Evolutionary conservation across 805 yeast species (phyloP), one percentile per base, ranked within the genome.

Genomic region (Wickerhamomyces bovis): DNA sequence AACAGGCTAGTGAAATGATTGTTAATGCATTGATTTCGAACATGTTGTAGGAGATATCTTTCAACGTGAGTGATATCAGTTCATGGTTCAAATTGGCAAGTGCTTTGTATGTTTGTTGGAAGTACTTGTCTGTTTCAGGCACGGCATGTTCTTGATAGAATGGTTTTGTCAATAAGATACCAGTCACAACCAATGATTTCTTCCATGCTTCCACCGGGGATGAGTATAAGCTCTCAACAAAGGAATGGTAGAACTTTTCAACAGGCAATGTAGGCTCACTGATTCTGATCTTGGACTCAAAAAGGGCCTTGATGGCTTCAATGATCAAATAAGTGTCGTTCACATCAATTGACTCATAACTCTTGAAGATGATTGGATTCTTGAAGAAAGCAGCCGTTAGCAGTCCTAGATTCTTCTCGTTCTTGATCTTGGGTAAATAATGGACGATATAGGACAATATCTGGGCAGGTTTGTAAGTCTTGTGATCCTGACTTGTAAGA

Each of bases 271-370:
- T 62, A 2, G 80, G 80, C 47, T 69, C 70, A 13, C 77, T 72
- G 6, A 73, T 61, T 44, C 57, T 58, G 31, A 74, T 55, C 52
- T 75, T 75, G 47, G 65, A 69, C 44, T 75, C 78, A 13, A 70
- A 55, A 13, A 71, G 61, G 15, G 74, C 60, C 56, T 73, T 74
- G 48, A 73, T 66, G 6, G 71, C 78, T 52, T 75, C 80, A n/a
- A 75, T 62, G 4, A 75, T 67, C 31, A 65, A 48, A 52, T 72
- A 73, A 30, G 63, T 60, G 6, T 61, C 65, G 8, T 49, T 50
- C 23, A 54, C 38, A 16, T 28, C 38, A 13, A 51, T 39, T 2
- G 63, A 20, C 9, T 20, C 10, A 38, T 19, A 23, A n/a, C 23
- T 39, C 4, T 39, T 38, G 22, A 69, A 73, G 38, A 71, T 61